Evolutionary conservation across 2,329 filamentous ascomycete species (phyloP), one percentile per base, ranked within the genome.

Genomic region (Trichophyton benhamiae): DNA sequence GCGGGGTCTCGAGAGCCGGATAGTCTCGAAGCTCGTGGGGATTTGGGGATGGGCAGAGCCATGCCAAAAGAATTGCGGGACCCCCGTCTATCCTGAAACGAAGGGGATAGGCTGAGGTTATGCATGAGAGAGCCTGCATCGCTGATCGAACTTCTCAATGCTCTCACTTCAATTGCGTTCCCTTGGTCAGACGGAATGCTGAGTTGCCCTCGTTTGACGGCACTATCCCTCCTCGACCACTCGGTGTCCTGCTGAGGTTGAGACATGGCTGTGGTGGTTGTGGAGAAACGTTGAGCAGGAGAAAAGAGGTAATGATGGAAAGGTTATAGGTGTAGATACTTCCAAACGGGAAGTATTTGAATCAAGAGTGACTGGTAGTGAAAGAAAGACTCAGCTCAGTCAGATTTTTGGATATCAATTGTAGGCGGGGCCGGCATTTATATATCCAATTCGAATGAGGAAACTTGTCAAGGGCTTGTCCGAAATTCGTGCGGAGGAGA

Each of bases 61-160:
- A 85, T 80, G 64, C 87, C 87, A 70, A 89, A 89, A 17, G 86
- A 89, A 81, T 89, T 90, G 65, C 87, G 83, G 20, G 87, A 89
- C 55, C 82, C 80, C 66, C 87, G 77, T 64, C 87, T 79, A 66
- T 87, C 83, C 72, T 79, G 84, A 78, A 83, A 83, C 6, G 86
- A 89, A 15, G 86, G 86, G 13, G 81, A 78, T 53, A 85, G 75
- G 68, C 84, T 87, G 68, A 90, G 78, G 68, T 82, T 84, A 79
- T 89, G 87, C 86, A 89, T 89, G 74, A 85, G 86, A 66, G 81
- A 79, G 52, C 81, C 75, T 27, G 83, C 83, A 75, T 90, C 85
- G 36, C 86, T 85, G 65, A 88, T 82, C 60, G 85, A 82, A 60
- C 83, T 87, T 66, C 85, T 77, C 61, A 84, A 82, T 25, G 87